Conservation (phyloP, 169 alveolate species). For the Cyclospora cayetanensis region DNA sequence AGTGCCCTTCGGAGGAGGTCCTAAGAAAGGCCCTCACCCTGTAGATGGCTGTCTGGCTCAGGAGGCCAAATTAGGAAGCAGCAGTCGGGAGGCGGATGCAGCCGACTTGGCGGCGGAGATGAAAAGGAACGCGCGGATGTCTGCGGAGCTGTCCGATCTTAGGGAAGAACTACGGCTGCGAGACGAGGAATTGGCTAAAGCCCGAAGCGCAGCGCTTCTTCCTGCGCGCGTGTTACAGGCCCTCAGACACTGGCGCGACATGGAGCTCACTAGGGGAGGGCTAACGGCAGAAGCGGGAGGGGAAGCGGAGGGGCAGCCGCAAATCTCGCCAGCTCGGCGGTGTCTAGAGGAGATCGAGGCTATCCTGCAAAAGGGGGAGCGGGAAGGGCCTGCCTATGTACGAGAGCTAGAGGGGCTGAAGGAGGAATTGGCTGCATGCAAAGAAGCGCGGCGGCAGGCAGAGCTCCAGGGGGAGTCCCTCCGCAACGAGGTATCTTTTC, state of each 20-base stretch:
- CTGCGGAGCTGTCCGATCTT: neutral
- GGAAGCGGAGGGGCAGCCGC: neutral
- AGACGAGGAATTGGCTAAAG: neutral
- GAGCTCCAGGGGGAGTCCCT: neutral
- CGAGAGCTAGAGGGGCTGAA: neutral
- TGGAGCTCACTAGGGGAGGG: neutral
- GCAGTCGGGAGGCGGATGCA: no score
- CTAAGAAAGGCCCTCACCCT: no score
- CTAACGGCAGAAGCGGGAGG: constrained; percentile 2
- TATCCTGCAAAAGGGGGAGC: neutral
- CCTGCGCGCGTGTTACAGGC: neutral
- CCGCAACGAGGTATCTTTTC: constrained; percentile 1
- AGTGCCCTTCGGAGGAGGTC: no score
- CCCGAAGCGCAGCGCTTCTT: neutral
- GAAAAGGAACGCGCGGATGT: neutral
- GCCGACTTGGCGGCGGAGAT: neutral
- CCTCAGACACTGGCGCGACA: neutral
- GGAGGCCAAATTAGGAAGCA: no score
- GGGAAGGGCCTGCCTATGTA: neutral
- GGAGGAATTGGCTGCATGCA: neutral
- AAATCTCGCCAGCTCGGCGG: neutral
- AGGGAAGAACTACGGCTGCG: neutral
- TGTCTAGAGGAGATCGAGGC: neutral
- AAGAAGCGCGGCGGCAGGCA: neutral
- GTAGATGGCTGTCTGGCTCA: no score